Conservation (phyloP, 129 eudicot species). For the Cynara cardunculus region DNA sequence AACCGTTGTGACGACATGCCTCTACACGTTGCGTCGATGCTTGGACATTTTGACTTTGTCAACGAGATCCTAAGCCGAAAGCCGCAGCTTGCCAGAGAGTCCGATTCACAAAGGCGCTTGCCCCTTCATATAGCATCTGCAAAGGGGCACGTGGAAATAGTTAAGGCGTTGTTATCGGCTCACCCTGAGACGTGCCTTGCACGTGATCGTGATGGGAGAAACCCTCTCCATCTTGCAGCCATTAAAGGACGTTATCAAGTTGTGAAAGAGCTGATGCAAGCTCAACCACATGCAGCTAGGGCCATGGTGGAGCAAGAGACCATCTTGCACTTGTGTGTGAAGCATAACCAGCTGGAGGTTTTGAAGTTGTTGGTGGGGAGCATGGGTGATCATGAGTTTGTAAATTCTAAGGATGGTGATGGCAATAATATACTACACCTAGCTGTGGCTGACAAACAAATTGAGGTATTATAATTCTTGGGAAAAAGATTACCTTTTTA, state of each 20-base stretch:
- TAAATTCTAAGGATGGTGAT: constrained; percentile 17
- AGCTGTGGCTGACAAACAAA: constrained; percentile 20
- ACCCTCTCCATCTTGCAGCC: not conserved
- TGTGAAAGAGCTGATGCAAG: not conserved
- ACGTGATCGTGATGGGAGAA: not conserved
- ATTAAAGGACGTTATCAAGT: not conserved
- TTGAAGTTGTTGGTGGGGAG: not conserved
- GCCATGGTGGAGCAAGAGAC: constrained; percentile 4
- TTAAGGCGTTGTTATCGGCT: not conserved
- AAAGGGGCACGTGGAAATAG: constrained; percentile 15
- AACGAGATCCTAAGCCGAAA: not conserved
- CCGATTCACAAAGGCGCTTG: constrained; percentile 6
- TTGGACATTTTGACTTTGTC: constrained; percentile 12
- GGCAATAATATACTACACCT: constrained; percentile 27
- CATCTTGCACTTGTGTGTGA: constrained; percentile 3
- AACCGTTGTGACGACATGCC: constrained; percentile 11
- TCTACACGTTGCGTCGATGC: constrained; percentile 19
- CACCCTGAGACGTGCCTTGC: not conserved
- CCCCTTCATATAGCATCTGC: constrained; percentile 38
- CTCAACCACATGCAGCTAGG: constrained; percentile 16
- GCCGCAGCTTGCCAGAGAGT: not conserved
- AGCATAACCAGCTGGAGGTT: not conserved
- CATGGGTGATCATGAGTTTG: not conserved
- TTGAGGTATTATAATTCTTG: constrained; percentile 8
- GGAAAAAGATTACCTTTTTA: not conserved